These are phyloP conservation scores for Quercus rubra DNA, from an alignment of 306 rosid genomes.

Conservation along the genomic window DNA sequence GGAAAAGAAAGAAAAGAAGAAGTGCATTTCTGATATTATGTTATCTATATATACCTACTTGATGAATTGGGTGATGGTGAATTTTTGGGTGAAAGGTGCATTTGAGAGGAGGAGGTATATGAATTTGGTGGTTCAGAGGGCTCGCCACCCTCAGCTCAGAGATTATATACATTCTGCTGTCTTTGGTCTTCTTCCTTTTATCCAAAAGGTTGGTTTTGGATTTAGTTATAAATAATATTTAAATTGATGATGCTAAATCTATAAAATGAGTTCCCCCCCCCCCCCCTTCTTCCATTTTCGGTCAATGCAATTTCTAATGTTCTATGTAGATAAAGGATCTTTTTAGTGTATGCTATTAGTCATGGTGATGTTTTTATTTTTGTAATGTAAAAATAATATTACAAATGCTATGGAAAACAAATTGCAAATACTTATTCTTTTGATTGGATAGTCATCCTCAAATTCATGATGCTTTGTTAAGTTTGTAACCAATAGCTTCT, in stretches of 20 bases:
- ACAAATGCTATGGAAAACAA: background rate
- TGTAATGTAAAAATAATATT: background rate
- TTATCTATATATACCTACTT: background rate
- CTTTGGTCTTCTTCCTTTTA: constrained; percentile 38
- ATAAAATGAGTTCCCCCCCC: too few species aligned
- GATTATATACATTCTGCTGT: constrained; percentile 68
- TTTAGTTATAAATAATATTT: too few species aligned
- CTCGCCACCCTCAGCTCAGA: constrained; percentile 77
- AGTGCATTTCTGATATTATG: too few species aligned
- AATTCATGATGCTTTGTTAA: background rate
- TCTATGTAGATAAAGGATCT: background rate
- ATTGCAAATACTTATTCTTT: background rate
- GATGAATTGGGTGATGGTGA: background rate
- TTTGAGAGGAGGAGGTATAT: constrained; percentile 84
- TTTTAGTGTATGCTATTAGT: background rate
- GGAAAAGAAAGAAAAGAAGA: background rate
- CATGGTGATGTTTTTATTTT: background rate
- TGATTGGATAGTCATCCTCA: background rate
- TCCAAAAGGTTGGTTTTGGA: too few species aligned
- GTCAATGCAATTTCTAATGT: background rate
- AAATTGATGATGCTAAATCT: background rate
- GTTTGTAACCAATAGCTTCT: background rate
- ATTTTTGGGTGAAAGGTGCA: constrained; percentile 52
- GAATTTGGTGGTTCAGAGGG: constrained; percentile 83
- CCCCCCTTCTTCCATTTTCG: background rate